These are phyloP conservation scores for Coemansia sp. DNA, from an alignment of 192 early-diverging fungal species.

Conservation along the genomic window DNA sequence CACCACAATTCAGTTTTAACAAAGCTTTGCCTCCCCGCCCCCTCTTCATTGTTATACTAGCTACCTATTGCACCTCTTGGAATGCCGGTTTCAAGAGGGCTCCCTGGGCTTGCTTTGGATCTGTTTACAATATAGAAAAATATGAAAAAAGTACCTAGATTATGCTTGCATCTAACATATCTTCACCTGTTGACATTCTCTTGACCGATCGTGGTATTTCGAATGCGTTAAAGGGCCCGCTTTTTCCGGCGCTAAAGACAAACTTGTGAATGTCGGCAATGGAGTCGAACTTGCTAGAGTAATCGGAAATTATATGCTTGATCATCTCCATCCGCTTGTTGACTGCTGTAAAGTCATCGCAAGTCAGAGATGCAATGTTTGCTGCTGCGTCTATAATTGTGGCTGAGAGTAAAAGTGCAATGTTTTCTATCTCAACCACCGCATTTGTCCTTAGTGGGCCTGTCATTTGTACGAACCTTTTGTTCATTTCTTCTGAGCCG, in stretches of 20 bases:
- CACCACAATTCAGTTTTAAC: not conserved
- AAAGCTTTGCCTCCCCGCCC: not conserved
- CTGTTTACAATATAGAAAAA: not conserved
- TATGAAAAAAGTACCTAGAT: not conserved
- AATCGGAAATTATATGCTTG: constrained; percentile 31
- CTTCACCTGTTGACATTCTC: not conserved
- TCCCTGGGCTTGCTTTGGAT: not conserved
- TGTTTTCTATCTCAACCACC: constrained; percentile 29
- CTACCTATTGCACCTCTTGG: not conserved
- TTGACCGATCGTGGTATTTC: constrained; percentile 12
- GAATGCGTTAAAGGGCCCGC: constrained; percentile 35
- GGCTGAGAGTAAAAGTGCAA: constrained; percentile 40
- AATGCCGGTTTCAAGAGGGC: not conserved
- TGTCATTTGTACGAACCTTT: constrained; percentile 43
- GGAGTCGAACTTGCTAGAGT: constrained; percentile 16
- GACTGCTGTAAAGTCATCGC: constrained; percentile 49
- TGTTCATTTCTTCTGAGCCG: constrained; percentile 42
- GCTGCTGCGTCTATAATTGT: constrained; percentile 46
- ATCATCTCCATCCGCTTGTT: constrained; percentile 41
- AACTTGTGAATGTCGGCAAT: constrained; percentile 37
- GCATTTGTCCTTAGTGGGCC: constrained; percentile 41
- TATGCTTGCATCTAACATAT: not conserved
- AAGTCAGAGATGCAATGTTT: constrained; percentile 45
- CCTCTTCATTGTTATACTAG: not conserved
- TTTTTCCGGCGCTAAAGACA: constrained; percentile 38